Percentiles rank a stretch among this genome's conserved stretches.
These are phyloP conservation scores for Metschnikowia amazonensis DNA, from an alignment of 805 yeast species.

Conservation along the genomic window DNA sequence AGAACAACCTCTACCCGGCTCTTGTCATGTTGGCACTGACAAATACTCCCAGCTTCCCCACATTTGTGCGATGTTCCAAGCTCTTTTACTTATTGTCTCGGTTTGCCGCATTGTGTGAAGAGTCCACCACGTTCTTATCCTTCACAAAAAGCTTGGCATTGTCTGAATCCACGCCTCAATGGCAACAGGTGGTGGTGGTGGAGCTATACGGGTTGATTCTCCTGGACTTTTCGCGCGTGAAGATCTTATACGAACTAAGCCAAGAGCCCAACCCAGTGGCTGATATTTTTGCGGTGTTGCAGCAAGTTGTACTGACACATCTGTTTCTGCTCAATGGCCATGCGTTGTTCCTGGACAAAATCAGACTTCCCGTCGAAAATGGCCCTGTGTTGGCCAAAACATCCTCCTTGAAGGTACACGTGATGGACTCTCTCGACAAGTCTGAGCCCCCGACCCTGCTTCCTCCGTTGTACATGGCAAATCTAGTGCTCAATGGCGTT, in stretches of 20 bases:
- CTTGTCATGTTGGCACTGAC: conserved; percentile 60
- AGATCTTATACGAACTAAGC: conserved; percentile 47
- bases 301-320: conserved; percentile 7
- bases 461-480: conserved; percentile 56
- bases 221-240: conserved; percentile 50
- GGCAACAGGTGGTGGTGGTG: conserved; percentile 73
- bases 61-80: conserved; percentile 72
- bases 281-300: conserved; percentile 44
- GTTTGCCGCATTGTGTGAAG: conserved; percentile 59
- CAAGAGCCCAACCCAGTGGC: conserved; percentile 59
- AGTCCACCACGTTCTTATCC: conserved; percentile 77
- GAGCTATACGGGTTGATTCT: conserved; percentile 67
- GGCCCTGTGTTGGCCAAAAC: conserved; percentile 33
- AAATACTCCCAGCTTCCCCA: conserved; percentile 55
- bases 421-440: conserved; percentile 78
- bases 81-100: conserved; percentile 59
- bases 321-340: conserved; percentile 26
- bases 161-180: conserved; percentile 23
- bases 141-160: conserved; percentile 60
- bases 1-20: conserved; percentile 72
- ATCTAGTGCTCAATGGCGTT: conserved; percentile 53
- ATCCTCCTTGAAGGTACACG: conserved; percentile 49
- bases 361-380: conserved; percentile 20
- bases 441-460: conserved; percentile 62
- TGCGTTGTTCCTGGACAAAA: conserved; percentile 21